These are phyloP conservation scores for Chlamydomonas sphaeroides DNA, from an alignment of 139 green algal species.

Conservation along the genomic window DNA sequence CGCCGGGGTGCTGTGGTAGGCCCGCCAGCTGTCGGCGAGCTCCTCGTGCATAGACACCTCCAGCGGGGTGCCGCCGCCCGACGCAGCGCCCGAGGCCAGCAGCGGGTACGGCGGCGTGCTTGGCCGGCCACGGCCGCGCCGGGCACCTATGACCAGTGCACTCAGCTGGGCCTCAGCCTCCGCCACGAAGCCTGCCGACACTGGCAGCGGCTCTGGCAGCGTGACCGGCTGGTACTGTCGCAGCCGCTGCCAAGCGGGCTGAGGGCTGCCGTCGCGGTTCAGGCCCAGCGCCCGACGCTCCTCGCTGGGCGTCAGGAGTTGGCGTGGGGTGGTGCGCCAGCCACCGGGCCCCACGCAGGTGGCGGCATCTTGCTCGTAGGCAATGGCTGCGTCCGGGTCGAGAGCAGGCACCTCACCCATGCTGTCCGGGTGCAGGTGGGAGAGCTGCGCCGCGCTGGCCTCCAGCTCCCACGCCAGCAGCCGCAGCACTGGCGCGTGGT, in stretches of 20 bases:
- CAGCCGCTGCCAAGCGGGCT: background rate
- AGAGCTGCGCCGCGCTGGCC: constrained; percentile 41
- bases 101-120: background rate
- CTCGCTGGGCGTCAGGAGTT: constrained; percentile 34
- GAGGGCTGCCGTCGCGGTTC: no score
- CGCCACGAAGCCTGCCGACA: background rate
- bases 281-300: constrained; percentile 25
- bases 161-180: constrained; percentile 30
- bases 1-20: constrained; percentile 4
- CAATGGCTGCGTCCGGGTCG: constrained; percentile 19
- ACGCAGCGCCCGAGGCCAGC: no score
- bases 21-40: constrained; percentile 47
- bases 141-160: background rate
- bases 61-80: constrained; percentile 31
- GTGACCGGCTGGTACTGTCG: background rate
- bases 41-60: constrained; percentile 46
- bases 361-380: no score
- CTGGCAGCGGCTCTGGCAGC: background rate
- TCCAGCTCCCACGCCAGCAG: constrained; percentile 47
- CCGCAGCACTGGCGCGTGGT: constrained; percentile 46
- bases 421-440: constrained; percentile 3
- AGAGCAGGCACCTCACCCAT: background rate
- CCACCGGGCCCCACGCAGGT: no score
- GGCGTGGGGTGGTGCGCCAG: constrained; percentile 10
- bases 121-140: no score